phyloP scores from a whole-genome alignment of 1,139 yeast genomes.

The Suhomyces kunorum region DNA sequence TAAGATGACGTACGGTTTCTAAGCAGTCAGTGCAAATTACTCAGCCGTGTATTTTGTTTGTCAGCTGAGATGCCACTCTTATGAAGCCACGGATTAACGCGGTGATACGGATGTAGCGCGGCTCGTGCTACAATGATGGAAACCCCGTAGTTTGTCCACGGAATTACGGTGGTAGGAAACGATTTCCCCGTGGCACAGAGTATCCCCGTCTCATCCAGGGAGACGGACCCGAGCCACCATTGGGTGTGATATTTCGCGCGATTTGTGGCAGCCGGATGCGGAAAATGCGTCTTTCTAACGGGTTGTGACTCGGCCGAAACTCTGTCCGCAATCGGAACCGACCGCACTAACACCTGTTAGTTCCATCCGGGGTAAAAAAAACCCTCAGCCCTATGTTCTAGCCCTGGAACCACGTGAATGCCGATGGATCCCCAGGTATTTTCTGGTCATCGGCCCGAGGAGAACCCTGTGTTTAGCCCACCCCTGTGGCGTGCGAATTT shows the following conservation, averaged over 20 bases:
- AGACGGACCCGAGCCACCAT: no score
- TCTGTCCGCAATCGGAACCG: not conserved
- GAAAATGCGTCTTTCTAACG: not conserved
- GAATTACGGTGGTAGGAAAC: no score
- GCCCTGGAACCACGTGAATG: no score
- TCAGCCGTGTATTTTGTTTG: slow-evolving; percentile 12
- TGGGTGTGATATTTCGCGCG: not conserved
- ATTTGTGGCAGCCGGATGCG: not conserved
- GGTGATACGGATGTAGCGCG: not conserved
- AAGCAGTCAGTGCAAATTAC: slow-evolving; percentile 1
- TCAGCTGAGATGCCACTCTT: no score
- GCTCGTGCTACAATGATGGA: no score
- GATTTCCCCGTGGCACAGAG: no score
- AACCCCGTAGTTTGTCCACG: not conserved
- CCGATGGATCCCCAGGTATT: no score
- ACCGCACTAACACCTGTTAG: no score
- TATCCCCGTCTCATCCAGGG: no score
- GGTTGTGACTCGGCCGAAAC: slow-evolving; percentile 1
- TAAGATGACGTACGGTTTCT: not conserved
- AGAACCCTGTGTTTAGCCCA: no score
- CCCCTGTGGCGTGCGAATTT: no score
- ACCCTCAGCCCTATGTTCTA: slow-evolving; percentile 1
- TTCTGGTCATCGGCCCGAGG: no score
- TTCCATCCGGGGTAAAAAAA: slow-evolving; percentile 1
- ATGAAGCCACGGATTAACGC: not conserved